Percentiles rank a stretch among this genome's conserved stretches.
These are phyloP conservation scores for Tetrapisispora arboricola DNA, from an alignment of 805 yeast species.

Conservation along the genomic window DNA sequence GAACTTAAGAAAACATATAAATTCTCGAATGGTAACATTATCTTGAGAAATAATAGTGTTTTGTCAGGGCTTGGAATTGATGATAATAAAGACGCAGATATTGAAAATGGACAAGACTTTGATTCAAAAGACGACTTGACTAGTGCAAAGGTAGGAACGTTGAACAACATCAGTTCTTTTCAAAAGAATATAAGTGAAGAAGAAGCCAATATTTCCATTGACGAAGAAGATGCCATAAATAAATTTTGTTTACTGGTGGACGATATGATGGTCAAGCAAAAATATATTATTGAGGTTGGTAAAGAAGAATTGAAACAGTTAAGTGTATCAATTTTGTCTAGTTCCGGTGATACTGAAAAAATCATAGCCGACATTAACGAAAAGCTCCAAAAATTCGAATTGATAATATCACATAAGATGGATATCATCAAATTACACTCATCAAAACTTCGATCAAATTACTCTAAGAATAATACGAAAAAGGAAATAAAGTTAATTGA, in stretches of 20 bases:
- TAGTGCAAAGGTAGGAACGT: not conserved
- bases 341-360: no score
- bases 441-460: no score
- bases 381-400: no score
- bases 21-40: slow-evolving; percentile 15
- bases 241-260: not conserved
- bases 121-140: not conserved
- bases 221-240: not conserved
- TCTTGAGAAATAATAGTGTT: slow-evolving; percentile 6
- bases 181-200: not conserved
- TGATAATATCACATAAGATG: no score
- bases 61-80: not conserved
- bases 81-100: not conserved
- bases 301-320: no score
- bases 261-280: not conserved
- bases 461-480: no score
- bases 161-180: not conserved
- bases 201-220: no score
- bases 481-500: not conserved
- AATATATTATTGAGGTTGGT: not conserved
- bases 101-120: not conserved
- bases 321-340: no score
- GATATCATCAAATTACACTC: no score
- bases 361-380: no score
- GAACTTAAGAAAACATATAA: slow-evolving; percentile 12